Evolutionary conservation across 345 rosid genomes (phyloP).

Genomic region (Rhizophora mangle): DNA sequence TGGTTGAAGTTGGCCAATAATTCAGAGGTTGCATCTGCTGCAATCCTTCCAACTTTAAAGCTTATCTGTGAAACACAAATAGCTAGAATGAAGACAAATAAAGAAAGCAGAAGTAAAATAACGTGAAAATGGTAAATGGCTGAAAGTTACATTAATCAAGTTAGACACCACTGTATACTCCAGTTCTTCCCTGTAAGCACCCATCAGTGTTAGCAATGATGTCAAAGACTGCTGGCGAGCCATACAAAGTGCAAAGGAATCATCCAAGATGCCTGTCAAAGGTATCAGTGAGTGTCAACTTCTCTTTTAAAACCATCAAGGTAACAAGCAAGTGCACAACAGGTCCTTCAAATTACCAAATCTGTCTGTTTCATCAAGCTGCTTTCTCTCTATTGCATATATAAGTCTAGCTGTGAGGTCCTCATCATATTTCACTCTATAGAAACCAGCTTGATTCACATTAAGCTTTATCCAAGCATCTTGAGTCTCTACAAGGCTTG

Average conservation of each 20-base stretch:
- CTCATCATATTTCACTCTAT: slow-evolving; percentile 86
- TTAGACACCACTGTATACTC: slow-evolving; percentile 81
- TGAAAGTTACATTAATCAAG: slow-evolving; percentile 62
- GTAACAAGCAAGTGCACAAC: slow-evolving; percentile 4
- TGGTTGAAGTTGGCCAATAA: slow-evolving; percentile 49
- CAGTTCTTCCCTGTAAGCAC: slow-evolving; percentile 71
- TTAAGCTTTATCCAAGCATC: slow-evolving; percentile 76
- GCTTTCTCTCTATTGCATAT: slow-evolving; percentile 62
- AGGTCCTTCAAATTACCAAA: slow-evolving; percentile 45
- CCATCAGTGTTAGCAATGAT: slow-evolving; percentile 74
- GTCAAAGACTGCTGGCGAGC: slow-evolving; percentile 78
- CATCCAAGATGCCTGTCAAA: slow-evolving; percentile 80
- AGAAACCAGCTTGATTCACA: slow-evolving; percentile 84
- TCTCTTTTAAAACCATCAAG: slow-evolving; percentile 9
- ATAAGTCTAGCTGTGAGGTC: slow-evolving; percentile 71
- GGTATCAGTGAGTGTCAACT: slow-evolving; percentile 17
- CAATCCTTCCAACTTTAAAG: slow-evolving; percentile 64
- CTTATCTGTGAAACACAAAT: slow-evolving; percentile 54
- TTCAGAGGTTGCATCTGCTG: slow-evolving; percentile 66
- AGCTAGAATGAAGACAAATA: slow-evolving; percentile 24
- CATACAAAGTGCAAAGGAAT: slow-evolving; percentile 87
- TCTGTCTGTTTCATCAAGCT: slow-evolving; percentile 70
- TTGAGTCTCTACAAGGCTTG: slow-evolving; percentile 8
- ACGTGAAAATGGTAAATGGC: slow-evolving; percentile 3
- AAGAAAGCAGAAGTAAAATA: not conserved